Evolutionary conservation across 352 stramenopile genomes (phyloP).

Genomic region (Phytophthora ramorum): DNA sequence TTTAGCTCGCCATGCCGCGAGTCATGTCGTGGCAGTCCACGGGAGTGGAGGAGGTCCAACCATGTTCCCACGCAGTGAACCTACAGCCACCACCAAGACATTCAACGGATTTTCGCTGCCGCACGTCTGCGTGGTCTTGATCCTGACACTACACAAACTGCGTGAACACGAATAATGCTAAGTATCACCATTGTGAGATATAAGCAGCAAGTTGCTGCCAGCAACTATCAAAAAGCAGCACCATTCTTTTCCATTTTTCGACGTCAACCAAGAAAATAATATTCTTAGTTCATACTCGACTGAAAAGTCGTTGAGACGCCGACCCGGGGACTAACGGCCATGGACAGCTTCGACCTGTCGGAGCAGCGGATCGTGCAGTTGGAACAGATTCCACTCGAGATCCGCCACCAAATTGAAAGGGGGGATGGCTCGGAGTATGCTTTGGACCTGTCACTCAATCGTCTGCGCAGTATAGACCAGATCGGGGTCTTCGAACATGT

Average conservation of each 20-base stretch:
- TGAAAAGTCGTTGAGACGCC: conserved; percentile 10
- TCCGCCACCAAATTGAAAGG: conserved; percentile 50
- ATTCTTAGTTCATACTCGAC: neutral
- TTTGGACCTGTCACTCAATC: conserved; percentile 62
- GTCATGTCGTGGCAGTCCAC: no score
- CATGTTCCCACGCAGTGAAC: no score
- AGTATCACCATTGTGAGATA: neutral
- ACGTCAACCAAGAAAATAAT: no score
- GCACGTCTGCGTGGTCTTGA: no score
- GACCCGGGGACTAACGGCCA: neutral
- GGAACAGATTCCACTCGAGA: conserved; percentile 54
- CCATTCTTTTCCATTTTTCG: no score
- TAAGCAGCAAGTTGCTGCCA: no score
- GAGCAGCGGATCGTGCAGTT: conserved; percentile 55
- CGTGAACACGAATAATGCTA: no score
- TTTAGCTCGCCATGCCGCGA: neutral
- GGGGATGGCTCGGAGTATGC: conserved; percentile 40
- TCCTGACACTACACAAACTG: no score
- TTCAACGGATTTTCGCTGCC: no score
- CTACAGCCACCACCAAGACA: no score
- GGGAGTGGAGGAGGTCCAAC: no score
- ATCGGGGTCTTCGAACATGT: conserved; percentile 59
- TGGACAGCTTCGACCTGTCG: conserved; percentile 59
- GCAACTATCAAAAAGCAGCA: no score
- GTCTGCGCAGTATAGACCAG: conserved; percentile 44